Conservation (phyloP, 176 grass and related monocot genomes). For the Alopecurus myosuroides region DNA sequence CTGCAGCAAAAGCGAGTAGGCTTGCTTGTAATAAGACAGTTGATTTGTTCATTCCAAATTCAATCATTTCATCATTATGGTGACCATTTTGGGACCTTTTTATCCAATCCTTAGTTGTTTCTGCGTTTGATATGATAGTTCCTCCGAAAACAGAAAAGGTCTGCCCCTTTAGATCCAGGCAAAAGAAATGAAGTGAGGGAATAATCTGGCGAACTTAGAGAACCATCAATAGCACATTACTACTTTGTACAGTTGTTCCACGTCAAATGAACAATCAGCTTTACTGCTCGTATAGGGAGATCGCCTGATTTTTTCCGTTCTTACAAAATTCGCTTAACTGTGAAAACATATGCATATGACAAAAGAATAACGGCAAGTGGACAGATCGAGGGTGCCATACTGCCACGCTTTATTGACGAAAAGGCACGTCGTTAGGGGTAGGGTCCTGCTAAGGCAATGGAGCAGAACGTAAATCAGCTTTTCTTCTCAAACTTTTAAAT, state of each 20-base stretch:
- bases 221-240: background rate
- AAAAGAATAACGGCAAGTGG: conserved; percentile 23
- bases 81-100: background rate
- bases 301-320: background rate
- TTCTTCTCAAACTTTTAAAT: background rate
- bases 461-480: conserved; percentile 9
- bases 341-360: background rate
- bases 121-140: background rate
- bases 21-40: conserved; percentile 1
- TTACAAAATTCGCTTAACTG: background rate
- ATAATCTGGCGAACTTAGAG: background rate
- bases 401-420: background rate
- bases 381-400: background rate
- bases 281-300: background rate
- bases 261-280: background rate
- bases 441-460: conserved; percentile 1
- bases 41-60: conserved; percentile 23
- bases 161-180: background rate
- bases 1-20: background rate
- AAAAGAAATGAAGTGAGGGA: background rate
- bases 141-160: background rate
- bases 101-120: background rate
- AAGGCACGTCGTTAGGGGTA: background rate
- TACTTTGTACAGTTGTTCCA: background rate
- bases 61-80: background rate